phyloP scores from a whole-genome alignment of 148 eudicot species.

The Fagopyrum homotropicum region DNA sequence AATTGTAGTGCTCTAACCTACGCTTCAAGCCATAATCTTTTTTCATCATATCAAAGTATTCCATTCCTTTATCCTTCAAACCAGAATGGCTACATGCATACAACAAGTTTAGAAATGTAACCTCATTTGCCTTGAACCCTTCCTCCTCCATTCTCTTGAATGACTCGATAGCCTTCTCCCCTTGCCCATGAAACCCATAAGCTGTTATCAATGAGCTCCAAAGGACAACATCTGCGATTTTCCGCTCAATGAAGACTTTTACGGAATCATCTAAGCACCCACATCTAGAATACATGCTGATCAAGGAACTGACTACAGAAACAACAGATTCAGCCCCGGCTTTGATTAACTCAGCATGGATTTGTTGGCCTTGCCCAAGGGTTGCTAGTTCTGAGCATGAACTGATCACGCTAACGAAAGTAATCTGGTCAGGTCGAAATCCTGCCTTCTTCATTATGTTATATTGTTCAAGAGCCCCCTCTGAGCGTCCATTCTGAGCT shows the following conservation, averaged over 20 bases:
- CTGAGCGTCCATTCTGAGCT: constrained; percentile 59
- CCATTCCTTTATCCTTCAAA: constrained; percentile 58
- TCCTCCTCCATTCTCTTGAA: constrained; percentile 47
- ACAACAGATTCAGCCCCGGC: constrained; percentile 34
- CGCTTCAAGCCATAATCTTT: constrained; percentile 41
- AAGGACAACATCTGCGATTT: constrained; percentile 40
- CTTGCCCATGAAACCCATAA: constrained; percentile 85
- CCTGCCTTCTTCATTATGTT: constrained; percentile 54
- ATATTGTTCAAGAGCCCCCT: constrained; percentile 63
- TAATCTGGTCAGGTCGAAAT: constrained; percentile 63
- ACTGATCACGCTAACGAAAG: constrained; percentile 67
- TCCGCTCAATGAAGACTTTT: constrained; percentile 44
- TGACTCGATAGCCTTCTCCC: constrained; percentile 50
- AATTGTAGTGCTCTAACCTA: constrained; percentile 65
- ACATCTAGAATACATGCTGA: constrained; percentile 86
- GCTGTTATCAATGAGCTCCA: constrained; percentile 89
- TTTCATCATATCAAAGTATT: constrained; percentile 53
- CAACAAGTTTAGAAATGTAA: constrained; percentile 75
- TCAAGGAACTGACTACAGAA: constrained; percentile 54
- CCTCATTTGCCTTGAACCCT: constrained; percentile 52
- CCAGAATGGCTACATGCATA: constrained; percentile 87
- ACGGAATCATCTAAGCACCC: constrained; percentile 74
- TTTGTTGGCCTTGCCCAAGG: constrained; percentile 82
- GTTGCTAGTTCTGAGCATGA: constrained; percentile 78
- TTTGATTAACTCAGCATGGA: constrained; percentile 73